Conservation (phyloP, 2,329 filamentous ascomycete genomes). For the Fusarium nodosum region DNA sequence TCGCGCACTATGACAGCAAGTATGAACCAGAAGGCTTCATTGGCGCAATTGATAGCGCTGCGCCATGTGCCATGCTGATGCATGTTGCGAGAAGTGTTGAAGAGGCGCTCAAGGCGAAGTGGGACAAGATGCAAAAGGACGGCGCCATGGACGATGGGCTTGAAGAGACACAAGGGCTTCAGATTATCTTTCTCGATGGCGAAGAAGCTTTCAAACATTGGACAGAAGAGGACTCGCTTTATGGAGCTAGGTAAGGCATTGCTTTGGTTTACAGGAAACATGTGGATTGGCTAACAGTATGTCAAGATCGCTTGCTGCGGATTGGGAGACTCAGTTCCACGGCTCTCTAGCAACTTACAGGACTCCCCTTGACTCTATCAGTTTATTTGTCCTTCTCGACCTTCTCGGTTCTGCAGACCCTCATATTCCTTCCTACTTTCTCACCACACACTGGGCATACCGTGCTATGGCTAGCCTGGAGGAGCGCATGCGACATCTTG, state of each 20-base stretch:
- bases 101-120: conserved; percentile 82
- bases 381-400: conserved; percentile 91
- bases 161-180: conserved; percentile 84
- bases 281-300: conserved; percentile 10
- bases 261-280: background rate
- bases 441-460: conserved; percentile 95
- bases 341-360: conserved; percentile 80
- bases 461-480: conserved; percentile 80
- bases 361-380: conserved; percentile 82
- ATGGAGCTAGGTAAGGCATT: conserved; percentile 79
- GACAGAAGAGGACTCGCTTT: conserved; percentile 86
- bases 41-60: conserved; percentile 93
- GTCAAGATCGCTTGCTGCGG: conserved; percentile 76
- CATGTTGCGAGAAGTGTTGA: conserved; percentile 87
- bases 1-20: conserved; percentile 95
- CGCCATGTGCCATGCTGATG: conserved; percentile 93
- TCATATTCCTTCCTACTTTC: conserved; percentile 85
- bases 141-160: conserved; percentile 67
- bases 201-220: conserved; percentile 91
- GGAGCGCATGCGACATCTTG: conserved; percentile 75
- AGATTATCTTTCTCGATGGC: conserved; percentile 91
- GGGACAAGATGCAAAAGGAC: conserved; percentile 76
- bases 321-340: conserved; percentile 81
- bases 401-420: conserved; percentile 81
- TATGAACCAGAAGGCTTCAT: conserved; percentile 86